Percentiles rank a stretch among this genome's conserved stretches.
These are phyloP conservation scores for Tubosaeta sp. DNA, from an alignment of 768 basidiomycete species.

Conservation along the genomic window DNA sequence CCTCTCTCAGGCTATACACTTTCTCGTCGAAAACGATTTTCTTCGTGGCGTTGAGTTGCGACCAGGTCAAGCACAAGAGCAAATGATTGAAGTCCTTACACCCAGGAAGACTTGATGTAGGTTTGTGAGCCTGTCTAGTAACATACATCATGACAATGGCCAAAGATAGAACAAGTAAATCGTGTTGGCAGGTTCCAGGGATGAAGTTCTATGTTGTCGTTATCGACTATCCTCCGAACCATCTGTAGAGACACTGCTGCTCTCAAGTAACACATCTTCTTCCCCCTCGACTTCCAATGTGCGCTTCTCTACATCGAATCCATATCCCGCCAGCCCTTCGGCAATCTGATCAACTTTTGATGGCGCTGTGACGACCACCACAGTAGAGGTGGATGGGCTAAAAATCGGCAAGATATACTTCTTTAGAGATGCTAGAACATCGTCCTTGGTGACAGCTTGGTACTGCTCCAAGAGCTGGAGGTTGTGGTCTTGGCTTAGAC, in stretches of 20 bases:
- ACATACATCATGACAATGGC: neutral
- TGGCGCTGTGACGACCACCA: conserved; percentile 79
- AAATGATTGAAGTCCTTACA: conserved; percentile 58
- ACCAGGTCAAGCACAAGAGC: conserved; percentile 69
- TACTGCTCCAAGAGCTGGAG: conserved; percentile 74
- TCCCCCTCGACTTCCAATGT: conserved; percentile 62
- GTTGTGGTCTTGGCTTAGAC: conserved; percentile 69
- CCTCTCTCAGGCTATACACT: conserved; percentile 87
- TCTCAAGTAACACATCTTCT: conserved; percentile 34
- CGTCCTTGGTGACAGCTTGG: conserved; percentile 73
- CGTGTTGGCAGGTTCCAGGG: neutral
- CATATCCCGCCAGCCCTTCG: conserved; percentile 56
- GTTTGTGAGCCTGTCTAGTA: neutral
- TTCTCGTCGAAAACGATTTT: conserved; percentile 88
- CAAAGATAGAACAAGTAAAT: neutral
- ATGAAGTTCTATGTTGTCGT: neutral
- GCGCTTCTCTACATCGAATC: conserved; percentile 76
- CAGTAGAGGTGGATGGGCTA: conserved; percentile 67
- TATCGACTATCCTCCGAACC: conserved; percentile 20
- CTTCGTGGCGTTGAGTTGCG: conserved; percentile 72
- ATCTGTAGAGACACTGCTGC: conserved; percentile 30
- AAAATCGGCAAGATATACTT: conserved; percentile 86
- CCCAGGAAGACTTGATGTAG: conserved; percentile 11
- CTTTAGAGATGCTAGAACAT: conserved; percentile 64
- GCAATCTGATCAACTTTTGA: conserved; percentile 72